Conservation (phyloP, 495 filamentous ascomycete species). For the Aspergillus haitiensis region DNA sequence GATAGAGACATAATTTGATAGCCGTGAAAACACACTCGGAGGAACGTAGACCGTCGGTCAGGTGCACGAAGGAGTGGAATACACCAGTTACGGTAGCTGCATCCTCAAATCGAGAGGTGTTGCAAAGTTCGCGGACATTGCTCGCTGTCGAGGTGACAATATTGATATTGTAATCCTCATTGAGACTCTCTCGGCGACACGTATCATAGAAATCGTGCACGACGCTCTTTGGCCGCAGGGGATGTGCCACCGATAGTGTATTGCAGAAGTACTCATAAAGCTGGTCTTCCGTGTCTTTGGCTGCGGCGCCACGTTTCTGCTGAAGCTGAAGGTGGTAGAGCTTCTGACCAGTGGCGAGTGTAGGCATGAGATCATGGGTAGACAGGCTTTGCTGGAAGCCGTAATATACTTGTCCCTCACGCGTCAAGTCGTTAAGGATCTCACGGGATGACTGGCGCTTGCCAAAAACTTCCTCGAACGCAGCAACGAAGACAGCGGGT, state of each 20-base stretch:
- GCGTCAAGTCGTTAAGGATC: conserved; percentile 57
- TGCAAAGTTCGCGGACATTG: conserved; percentile 44
- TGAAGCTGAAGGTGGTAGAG: conserved; percentile 53
- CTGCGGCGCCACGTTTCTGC: conserved; percentile 45
- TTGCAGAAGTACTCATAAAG: conserved; percentile 58
- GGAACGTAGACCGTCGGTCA: conserved; percentile 53
- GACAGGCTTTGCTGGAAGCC: conserved; percentile 50
- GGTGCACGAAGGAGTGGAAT: conserved; percentile 56
- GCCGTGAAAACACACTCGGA: conserved; percentile 50
- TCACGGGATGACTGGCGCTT: conserved; percentile 46
- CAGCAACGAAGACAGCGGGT: conserved; percentile 60
- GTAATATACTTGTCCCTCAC: conserved; percentile 60
- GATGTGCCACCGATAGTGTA: conserved; percentile 46
- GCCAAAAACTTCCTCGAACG: conserved; percentile 55
- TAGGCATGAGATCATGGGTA: conserved; percentile 48
- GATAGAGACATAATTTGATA: conserved; percentile 56
- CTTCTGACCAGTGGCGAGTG: conserved; percentile 51
- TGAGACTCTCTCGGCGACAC: conserved; percentile 50
- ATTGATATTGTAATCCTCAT: conserved; percentile 39
- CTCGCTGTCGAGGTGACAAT: conserved; percentile 44
- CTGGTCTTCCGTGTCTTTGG: conserved; percentile 49
- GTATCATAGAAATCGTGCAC: conserved; percentile 49
- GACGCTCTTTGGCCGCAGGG: conserved; percentile 38
- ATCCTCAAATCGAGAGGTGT: conserved; percentile 46
- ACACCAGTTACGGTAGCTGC: conserved; percentile 55